These are phyloP conservation scores for Chernovozyma aurita DNA, from an alignment of 1,139 yeast genomes.

Conservation along the genomic window DNA sequence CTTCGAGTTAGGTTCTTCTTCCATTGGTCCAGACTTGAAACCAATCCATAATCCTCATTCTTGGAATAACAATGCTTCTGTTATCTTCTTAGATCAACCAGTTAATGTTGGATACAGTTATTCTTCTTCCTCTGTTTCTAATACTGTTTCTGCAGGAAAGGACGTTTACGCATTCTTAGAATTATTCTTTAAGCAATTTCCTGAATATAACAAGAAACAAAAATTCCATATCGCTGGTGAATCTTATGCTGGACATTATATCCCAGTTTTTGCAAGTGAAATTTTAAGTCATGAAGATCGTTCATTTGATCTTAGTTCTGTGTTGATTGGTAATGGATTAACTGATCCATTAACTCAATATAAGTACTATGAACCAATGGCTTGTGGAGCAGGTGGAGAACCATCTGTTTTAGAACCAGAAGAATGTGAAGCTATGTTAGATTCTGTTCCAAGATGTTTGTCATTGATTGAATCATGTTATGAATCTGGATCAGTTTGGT, in stretches of 20 bases:
- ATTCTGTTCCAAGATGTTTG: conserved; percentile 75
- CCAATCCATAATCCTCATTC: conserved; percentile 37
- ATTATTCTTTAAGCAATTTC: conserved; percentile 87
- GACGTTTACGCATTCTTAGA: conserved; percentile 91
- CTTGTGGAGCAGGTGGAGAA: conserved; percentile 92
- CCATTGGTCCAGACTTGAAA: conserved; percentile 30
- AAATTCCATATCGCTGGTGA: conserved; percentile 95
- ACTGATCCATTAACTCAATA: conserved; percentile 91
- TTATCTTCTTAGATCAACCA: conserved; percentile 46
- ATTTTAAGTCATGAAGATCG: conserved; percentile 75
- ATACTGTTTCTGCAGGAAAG: conserved; percentile 84
- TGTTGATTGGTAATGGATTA: conserved; percentile 92
- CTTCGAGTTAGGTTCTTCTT: conserved; percentile 42
- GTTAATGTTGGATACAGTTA: conserved; percentile 74
- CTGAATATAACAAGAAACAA: conserved; percentile 63
- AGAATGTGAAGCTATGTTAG: conserved; percentile 74
- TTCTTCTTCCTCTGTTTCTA: conserved; percentile 56
- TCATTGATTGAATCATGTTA: conserved; percentile 79
- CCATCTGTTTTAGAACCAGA: conserved; percentile 75
- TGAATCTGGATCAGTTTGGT: conserved; percentile 69
- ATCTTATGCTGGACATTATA: conserved; percentile 98
- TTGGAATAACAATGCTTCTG: conserved; percentile 44
- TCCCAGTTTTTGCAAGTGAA: conserved; percentile 89
- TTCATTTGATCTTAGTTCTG: conserved; percentile 78
- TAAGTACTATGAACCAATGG: conserved; percentile 92